Evolutionary conservation across 129 eudicot genomes (phyloP).

Genomic region (Chrysanthemum makinoi): DNA sequence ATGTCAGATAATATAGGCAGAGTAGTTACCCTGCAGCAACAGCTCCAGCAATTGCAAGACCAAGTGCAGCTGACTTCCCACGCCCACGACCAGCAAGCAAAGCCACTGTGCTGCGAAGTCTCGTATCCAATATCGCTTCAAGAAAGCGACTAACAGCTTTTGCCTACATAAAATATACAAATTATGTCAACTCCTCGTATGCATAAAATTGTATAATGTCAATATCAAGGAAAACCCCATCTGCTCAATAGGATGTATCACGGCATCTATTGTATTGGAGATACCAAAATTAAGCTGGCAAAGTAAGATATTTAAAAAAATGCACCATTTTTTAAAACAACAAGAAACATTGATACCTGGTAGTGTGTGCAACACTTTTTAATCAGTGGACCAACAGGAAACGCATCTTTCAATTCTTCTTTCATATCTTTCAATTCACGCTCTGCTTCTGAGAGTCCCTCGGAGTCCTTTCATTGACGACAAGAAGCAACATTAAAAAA

Average conservation of each 20-base stretch:
- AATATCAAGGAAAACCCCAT: conserved; percentile 2
- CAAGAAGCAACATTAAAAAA: conserved; percentile 21
- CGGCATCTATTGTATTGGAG: no score
- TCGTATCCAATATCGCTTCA: conserved; percentile 84
- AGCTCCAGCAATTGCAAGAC: conserved; percentile 94
- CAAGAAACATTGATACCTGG: conserved; percentile 50
- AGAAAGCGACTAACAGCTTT: conserved; percentile 96
- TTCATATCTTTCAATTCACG: conserved; percentile 71
- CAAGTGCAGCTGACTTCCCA: conserved; percentile 98
- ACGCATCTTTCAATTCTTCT: conserved; percentile 80
- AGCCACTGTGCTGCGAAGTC: conserved; percentile 88
- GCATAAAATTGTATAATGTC: conserved; percentile 8
- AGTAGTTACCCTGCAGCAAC: conserved; percentile 78
- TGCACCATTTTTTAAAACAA: no score
- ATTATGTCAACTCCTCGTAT: conserved; percentile 5
- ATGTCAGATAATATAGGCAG: background rate
- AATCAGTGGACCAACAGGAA: conserved; percentile 85
- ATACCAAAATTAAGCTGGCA: no score
- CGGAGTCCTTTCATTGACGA: conserved; percentile 58
- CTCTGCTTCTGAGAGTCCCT: conserved; percentile 84
- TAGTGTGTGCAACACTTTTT: conserved; percentile 79
- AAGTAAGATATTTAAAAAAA: no score
- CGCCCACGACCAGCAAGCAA: conserved; percentile 97
- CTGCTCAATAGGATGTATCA: background rate
- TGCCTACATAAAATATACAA: conserved; percentile 41